Base-by-base conservation (phyloP, 2,329 filamentous ascomycete species). In the Cladosporium sphaerospermum region DNA sequence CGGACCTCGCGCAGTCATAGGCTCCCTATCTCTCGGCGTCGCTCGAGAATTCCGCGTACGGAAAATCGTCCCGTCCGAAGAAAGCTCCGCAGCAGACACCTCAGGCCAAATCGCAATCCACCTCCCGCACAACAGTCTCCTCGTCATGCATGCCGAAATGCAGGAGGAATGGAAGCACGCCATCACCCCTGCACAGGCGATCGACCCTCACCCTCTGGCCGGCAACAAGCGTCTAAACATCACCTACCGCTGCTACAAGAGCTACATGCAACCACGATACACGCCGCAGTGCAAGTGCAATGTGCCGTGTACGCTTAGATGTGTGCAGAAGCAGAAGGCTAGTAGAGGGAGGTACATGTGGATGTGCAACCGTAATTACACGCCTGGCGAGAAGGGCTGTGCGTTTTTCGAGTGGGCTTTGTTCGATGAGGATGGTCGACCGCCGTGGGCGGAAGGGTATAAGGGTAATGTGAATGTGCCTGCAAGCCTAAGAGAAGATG, bases 131-230 rank as follows among this genome's bases (percentile, higher is more conserved):
- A 97, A 97, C 68, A 95, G 89, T 0, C 78, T 97, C 0, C 78
- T 99, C 0, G 78, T 97, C 9, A 97, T 99, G 93, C 91, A 97
- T 64, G 91, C 92, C 1, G 89, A 95, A 66, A 97, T 96, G 89
- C 92, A 97, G 66, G 92, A 97, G 66, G 85, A 88, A 65, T 97
- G 90, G 90, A 97, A 96, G 69, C 93, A 99, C 69, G 81, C 82
- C 59, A 87, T 99, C 41, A 77, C 83, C 0, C 87, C 90, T 0
- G 84, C 87, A 0, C 76, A 78, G 45, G 82, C 84, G 3, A 87
- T 97, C 54, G 86, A 90, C 56, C 89, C 89, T 1, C 93, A 99
- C 67, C 89, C 91, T 0, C 67, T 96, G 1, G 80, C 91, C 0
- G 86, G 85, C 0, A 90, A 84, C 61, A 84, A 82, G 58, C 80